Base-by-base conservation (phyloP, 352 stramenopile genomes). In the Globisporangium middletonii region DNA sequence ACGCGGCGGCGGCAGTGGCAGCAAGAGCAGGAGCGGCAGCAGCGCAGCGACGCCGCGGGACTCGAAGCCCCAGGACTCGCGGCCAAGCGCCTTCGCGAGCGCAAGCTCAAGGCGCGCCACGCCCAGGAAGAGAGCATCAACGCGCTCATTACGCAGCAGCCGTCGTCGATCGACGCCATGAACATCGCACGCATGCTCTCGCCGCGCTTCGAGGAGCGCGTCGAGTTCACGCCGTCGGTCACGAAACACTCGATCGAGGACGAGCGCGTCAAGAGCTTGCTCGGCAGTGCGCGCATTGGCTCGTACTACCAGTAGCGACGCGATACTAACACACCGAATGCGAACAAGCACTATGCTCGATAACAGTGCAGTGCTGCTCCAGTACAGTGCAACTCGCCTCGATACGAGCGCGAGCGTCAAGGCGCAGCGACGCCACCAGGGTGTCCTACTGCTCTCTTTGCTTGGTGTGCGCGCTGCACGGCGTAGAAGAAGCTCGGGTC, bases 101-200 rank as follows among this genome's bases (percentile, higher is more conserved):
- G 72, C 42, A 83, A 83, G 19, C 67, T 75, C 23, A 75, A 74
- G 47, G 62, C 65, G 19, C 73, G 76, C 4, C 69, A 65, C 5
- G 13, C 65, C 48, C 68, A 82, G 50, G 78, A 89, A 53, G 60
- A 72, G 15, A 72, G 83, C 44, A 63, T 91, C 19, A 71, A 91
- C 23, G 45, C 77, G 18, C 63, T 90, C 23, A 79, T 90, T 43
- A 67, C 75, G 4, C 79, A 92, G 59, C 82, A 92, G 61, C 65
- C 77, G 28, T 92, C 79, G 37, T 89, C 76, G 1, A 77, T 92
- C 37, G 77, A 84, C 45, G 79, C 82, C 1, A 92, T 90, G 79
- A 90, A 92, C 55, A 86, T 92, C 47, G 82, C 77, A 7, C 72
- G 82, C 8, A 87, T 89, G 82, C 57, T 92, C 19, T 92, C 82